Percentiles rank a stretch among this genome's conserved stretches.
These are phyloP conservation scores for Hymenotorrendiella dingleyae DNA, from an alignment of 2,329 filamentous ascomycete species.

Conservation along the genomic window DNA sequence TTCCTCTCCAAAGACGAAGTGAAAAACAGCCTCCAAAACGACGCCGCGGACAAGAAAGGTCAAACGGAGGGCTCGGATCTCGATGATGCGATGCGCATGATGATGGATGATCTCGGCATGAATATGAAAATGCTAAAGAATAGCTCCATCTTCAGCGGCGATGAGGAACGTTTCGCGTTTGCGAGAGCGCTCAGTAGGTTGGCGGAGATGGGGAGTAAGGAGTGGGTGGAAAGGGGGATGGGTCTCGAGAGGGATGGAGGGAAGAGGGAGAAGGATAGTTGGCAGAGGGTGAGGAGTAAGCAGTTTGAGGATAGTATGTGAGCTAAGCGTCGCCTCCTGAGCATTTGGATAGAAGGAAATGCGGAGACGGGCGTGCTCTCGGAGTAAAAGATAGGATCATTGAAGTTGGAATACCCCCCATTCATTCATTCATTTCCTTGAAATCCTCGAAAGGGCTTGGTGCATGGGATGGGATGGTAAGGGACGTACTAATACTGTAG, in stretches of 20 bases:
- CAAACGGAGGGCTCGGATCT: slow-evolving; percentile 38
- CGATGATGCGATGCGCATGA: slow-evolving; percentile 65
- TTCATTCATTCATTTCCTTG: too few relatives aligned
- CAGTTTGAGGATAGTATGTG: slow-evolving; percentile 42
- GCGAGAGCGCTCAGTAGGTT: slow-evolving; percentile 78
- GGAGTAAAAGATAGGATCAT: too few relatives aligned
- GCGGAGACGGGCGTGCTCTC: too few relatives aligned
- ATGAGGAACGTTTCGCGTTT: slow-evolving; percentile 96
- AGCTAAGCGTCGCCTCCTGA: neutral
- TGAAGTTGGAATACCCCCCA: too few relatives aligned
- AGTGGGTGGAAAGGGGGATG: slow-evolving; percentile 84
- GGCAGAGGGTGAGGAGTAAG: slow-evolving; percentile 41
- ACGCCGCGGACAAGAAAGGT: slow-evolving; percentile 34
- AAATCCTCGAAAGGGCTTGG: too few relatives aligned
- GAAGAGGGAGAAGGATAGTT: slow-evolving; percentile 40
- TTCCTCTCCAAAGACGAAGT: slow-evolving; percentile 74
- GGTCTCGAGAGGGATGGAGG: slow-evolving; percentile 39
- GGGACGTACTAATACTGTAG: too few relatives aligned
- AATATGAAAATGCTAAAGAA: slow-evolving; percentile 81
- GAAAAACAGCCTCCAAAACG: slow-evolving; percentile 50
- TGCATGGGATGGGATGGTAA: too few relatives aligned
- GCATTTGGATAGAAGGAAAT: neutral
- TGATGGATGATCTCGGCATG: slow-evolving; percentile 84
- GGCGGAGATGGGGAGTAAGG: slow-evolving; percentile 85
- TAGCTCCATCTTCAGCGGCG: slow-evolving; percentile 82